Conservation (phyloP, 2,329 filamentous ascomycete genomes). For the Aureobasidium sp. region DNA sequence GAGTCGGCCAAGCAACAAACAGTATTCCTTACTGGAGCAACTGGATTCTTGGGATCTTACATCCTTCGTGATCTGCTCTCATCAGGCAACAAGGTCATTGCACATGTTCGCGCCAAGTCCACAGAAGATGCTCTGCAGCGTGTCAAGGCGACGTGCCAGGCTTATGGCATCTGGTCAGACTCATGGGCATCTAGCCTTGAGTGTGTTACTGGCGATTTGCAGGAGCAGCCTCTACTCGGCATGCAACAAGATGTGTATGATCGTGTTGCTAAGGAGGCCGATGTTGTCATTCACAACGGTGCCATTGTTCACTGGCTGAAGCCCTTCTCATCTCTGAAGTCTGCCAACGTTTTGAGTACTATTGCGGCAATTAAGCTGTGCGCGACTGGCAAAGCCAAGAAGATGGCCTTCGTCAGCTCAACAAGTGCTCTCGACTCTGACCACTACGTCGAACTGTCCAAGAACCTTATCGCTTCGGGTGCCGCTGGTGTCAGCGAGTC, state of each 20-base stretch:
- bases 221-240: slow-evolving; percentile 63
- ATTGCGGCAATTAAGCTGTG: slow-evolving; percentile 71
- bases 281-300: slow-evolving; percentile 71
- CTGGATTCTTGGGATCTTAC: slow-evolving; percentile 81
- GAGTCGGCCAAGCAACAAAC: slow-evolving; percentile 40
- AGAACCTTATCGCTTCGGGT: slow-evolving; percentile 53
- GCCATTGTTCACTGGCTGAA: slow-evolving; percentile 74
- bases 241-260: slow-evolving; percentile 61
- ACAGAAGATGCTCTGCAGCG: slow-evolving; percentile 54
- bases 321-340: slow-evolving; percentile 63
- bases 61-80: slow-evolving; percentile 65
- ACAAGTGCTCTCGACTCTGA: slow-evolving; percentile 77
- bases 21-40: slow-evolving; percentile 80
- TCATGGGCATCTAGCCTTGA: slow-evolving; percentile 59
- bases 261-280: slow-evolving; percentile 56
- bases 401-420: slow-evolving; percentile 73
- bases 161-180: slow-evolving; percentile 72
- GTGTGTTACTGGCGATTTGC: slow-evolving; percentile 65
- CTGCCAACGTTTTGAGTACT: slow-evolving; percentile 74
- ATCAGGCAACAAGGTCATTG: slow-evolving; percentile 54
- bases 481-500: slow-evolving; percentile 61
- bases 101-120: slow-evolving; percentile 66
- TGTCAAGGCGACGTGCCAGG: slow-evolving; percentile 59
- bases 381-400: slow-evolving; percentile 68
- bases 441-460: slow-evolving; percentile 69